These are phyloP conservation scores for Blastocystis sp. DNA, from an alignment of 352 stramenopile species.

Conservation along the genomic window DNA sequence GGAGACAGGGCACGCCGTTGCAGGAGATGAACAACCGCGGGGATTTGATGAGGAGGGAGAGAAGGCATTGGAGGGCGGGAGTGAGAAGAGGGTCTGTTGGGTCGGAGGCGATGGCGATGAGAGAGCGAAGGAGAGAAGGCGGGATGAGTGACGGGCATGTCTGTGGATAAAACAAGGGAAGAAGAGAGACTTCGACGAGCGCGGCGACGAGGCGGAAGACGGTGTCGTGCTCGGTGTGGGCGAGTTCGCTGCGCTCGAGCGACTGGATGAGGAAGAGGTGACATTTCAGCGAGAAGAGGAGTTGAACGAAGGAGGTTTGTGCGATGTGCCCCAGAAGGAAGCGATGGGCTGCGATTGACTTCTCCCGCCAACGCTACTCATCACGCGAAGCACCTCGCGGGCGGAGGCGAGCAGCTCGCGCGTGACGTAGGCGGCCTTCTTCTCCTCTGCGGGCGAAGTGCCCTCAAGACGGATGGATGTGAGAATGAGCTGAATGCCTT, in stretches of 20 bases:
- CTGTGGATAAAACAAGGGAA: background rate
- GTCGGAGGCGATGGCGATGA: background rate
- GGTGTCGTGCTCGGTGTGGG: background rate
- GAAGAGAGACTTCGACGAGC: background rate
- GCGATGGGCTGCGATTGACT: background rate
- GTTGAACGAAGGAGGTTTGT: background rate
- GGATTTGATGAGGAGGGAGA: constrained; percentile 4
- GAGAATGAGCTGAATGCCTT: too few species aligned
- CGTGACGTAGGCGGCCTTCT: too few species aligned
- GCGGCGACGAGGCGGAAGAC: background rate
- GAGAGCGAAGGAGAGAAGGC: background rate
- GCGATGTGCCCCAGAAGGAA: background rate
- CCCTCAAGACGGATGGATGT: too few species aligned
- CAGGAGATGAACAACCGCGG: constrained; percentile 5
- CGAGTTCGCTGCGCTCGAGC: background rate
- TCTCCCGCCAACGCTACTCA: background rate
- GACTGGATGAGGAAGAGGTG: constrained; percentile 46
- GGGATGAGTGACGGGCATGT: background rate
- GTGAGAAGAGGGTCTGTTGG: background rate
- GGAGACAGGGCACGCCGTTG: constrained; percentile 4
- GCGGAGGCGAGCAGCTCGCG: too few species aligned
- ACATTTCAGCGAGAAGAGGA: constrained; percentile 45
- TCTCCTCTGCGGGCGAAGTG: too few species aligned
- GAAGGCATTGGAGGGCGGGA: constrained; percentile 12
- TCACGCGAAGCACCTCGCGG: background rate